Percentiles rank a stretch among this genome's conserved stretches.
phyloP scores from a whole-genome alignment of 352 stramenopile species.

The Pythium sp. region DNA sequence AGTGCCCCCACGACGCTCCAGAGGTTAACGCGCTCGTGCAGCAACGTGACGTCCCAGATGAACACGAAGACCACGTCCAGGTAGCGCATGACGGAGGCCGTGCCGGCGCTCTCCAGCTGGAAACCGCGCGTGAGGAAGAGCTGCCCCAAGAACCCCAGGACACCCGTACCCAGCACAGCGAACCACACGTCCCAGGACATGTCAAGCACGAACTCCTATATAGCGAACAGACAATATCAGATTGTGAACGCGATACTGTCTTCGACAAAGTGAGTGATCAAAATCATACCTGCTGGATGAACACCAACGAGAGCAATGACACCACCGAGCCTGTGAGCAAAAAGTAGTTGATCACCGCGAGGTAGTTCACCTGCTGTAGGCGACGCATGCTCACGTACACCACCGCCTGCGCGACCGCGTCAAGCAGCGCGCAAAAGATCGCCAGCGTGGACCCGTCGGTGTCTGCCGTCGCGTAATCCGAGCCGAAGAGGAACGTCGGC shows the following conservation, averaged over 20 bases:
- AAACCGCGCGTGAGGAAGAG: slow-evolving; percentile 44
- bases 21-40: slow-evolving; percentile 30
- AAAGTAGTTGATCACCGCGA: slow-evolving; percentile 44
- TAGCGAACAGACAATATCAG: neutral
- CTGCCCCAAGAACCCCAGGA: slow-evolving; percentile 38
- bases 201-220: slow-evolving; percentile 16
- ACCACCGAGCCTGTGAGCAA: slow-evolving; percentile 26
- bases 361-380: slow-evolving; percentile 31
- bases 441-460: slow-evolving; percentile 27
- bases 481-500: slow-evolving; percentile 33
- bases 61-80: slow-evolving; percentile 45
- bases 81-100: slow-evolving; percentile 42
- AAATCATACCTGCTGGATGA: slow-evolving; percentile 21
- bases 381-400: slow-evolving; percentile 34
- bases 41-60: slow-evolving; percentile 32
- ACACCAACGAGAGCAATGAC: slow-evolving; percentile 27
- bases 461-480: neutral
- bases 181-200: slow-evolving; percentile 21
- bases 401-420: slow-evolving; percentile 21
- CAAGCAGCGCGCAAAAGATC: slow-evolving; percentile 25
- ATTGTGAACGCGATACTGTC: neutral
- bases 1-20: slow-evolving; percentile 35
- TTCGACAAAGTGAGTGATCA: neutral
- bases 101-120: slow-evolving; percentile 38
- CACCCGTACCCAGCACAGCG: slow-evolving; percentile 25